phyloP scores from a whole-genome alignment of 495 filamentous ascomycete species.

The Aspergillus leporis region DNA sequence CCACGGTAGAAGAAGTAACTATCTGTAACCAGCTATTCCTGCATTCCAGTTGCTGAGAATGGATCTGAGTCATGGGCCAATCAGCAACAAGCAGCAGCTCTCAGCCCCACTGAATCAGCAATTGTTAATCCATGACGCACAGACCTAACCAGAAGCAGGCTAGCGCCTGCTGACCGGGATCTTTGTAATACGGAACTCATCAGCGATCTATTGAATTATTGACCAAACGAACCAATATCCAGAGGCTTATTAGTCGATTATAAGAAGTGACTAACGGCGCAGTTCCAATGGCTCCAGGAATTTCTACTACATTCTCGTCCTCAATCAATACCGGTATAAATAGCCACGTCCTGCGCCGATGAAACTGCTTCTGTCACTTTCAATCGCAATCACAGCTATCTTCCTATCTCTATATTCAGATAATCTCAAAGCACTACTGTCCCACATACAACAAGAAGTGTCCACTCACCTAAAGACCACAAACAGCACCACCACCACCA shows the following conservation, averaged over 20 bases:
- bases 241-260: constrained; percentile 19
- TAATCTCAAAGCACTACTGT: constrained; percentile 18
- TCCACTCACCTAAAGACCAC: constrained; percentile 16
- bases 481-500: constrained; percentile 7
- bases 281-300: constrained; percentile 31
- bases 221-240: background rate
- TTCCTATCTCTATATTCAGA: constrained; percentile 22
- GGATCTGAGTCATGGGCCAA: background rate
- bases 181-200: constrained; percentile 28
- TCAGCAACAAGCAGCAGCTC: background rate
- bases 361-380: constrained; percentile 43
- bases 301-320: constrained; percentile 30
- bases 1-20: background rate
- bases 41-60: background rate
- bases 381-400: constrained; percentile 47
- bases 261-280: constrained; percentile 24
- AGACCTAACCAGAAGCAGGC: background rate
- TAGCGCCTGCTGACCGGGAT: constrained; percentile 30
- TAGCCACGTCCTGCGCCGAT: constrained; percentile 31
- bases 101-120: constrained; percentile 8
- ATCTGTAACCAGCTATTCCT: no score
- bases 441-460: constrained; percentile 21
- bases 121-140: constrained; percentile 7
- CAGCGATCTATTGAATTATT: background rate
- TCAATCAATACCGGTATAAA: constrained; percentile 33